Base-by-base conservation (phyloP, 2,329 filamentous ascomycete species). In the Aspergillus sp. region DNA sequence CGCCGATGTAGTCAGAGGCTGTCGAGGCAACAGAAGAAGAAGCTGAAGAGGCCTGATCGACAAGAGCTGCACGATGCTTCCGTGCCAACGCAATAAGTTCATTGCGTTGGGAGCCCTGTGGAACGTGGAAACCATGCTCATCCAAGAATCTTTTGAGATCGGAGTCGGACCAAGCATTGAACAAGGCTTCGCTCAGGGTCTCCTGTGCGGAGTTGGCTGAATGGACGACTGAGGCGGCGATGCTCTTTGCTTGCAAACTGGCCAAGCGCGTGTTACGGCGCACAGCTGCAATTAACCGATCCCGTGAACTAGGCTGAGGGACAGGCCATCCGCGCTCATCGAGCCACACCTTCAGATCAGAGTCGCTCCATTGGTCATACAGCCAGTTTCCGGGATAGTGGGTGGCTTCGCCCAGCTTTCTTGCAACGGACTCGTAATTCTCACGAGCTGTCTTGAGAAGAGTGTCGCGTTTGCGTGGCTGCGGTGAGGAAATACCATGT, bases 321-420 rank as follows among this genome's bases (percentile, higher is more conserved):
- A 85, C 90, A 12, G 91, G 88, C 75, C 93, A 87, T 52, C 95
- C 95, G 65, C 91, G 86, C 65, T 89, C 88, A 69, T 98, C 95
- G 47, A 97, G 88, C 89, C 90, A 99, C 64, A 90, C 84, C 82
- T 98, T 98, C 62, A 96, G 79, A 50, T 97, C 93, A 64, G 93
- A 97, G 64, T 96, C 90, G 52, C 90, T 88, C 95, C 95, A 99
- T 7, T 88, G 82, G 60, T 87, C 84, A 72, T 97, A 99, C 44
- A 98, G 80, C 95, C 95, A 98, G 78, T 97, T 86, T 40, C 95
- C 95, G 35, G 95, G 95, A 71, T 98, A 98, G n/a, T 86, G 79
- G 52, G 85, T 79, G 14, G 91, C 89, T 77, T 97, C 89, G 60
- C 90, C 90, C 55, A 82, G 74, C 75, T 87, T 88, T 75, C 91